phyloP scores from a whole-genome alignment of 768 basidiomycete genomes.

The Kwoniella sp. region DNA sequence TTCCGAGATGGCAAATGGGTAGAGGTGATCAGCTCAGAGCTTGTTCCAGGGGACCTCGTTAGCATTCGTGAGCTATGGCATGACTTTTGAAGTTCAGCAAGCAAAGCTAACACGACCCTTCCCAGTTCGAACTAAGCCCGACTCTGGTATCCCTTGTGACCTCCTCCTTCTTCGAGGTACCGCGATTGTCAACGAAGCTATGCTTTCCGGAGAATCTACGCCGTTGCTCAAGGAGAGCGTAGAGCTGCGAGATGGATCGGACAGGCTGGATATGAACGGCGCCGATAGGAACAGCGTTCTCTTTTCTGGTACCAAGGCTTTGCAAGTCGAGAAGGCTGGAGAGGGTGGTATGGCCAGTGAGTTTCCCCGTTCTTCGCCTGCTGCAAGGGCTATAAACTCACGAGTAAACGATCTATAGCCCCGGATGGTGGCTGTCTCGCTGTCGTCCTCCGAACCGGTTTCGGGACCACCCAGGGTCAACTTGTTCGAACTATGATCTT shows the following conservation, averaged over 20 bases:
- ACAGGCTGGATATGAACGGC: slow-evolving; percentile 80
- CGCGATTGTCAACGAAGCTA: slow-evolving; percentile 97
- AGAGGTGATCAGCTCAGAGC: slow-evolving; percentile 76
- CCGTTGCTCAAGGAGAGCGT: slow-evolving; percentile 95
- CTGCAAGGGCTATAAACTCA: neutral
- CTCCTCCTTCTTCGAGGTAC: slow-evolving; percentile 88
- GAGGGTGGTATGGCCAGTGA: slow-evolving; percentile 56
- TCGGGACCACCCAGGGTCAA: slow-evolving; percentile 96
- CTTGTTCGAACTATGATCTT: slow-evolving; percentile 99
- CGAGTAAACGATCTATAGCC: slow-evolving; percentile 48
- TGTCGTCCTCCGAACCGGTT: slow-evolving; percentile 89
- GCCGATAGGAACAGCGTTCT: slow-evolving; percentile 83
- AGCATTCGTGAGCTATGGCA: slow-evolving; percentile 72
- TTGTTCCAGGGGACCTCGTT: slow-evolving; percentile 90
- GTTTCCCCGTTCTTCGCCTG: slow-evolving; percentile 17
- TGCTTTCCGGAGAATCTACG: slow-evolving; percentile 98
- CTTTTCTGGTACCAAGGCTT: slow-evolving; percentile 95
- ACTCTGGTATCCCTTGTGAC: slow-evolving; percentile 90
- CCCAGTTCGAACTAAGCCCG: slow-evolving; percentile 61
- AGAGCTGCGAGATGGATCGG: slow-evolving; percentile 72
- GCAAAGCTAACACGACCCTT: neutral
- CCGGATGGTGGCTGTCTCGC: slow-evolving; percentile 93
- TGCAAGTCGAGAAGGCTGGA: slow-evolving; percentile 70
- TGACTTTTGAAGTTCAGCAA: neutral
- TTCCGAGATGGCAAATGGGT: slow-evolving; percentile 78